Evolutionary conservation across 352 stramenopile genomes (phyloP), one percentile per base, ranked within the genome.

Genomic region (Blastocystis sp.): DNA sequence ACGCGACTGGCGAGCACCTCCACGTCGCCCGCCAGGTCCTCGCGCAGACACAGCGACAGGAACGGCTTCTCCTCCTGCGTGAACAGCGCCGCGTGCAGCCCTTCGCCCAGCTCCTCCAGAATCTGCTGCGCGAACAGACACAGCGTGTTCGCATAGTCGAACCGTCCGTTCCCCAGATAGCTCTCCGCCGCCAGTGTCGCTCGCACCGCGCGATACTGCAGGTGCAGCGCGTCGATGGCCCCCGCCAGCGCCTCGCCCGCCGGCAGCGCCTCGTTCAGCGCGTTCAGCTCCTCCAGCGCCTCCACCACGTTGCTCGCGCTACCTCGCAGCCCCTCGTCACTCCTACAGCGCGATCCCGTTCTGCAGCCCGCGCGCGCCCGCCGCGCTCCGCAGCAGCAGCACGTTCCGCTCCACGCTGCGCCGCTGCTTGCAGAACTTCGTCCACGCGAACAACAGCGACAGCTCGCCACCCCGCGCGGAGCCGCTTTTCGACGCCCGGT

Each of bases 51-150:
- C 61, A 73, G 18, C n/a, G 29, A 14, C 34, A 73, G n/a, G n/a
- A 53, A 46, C 27, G 29, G n/a, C 29, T 73, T 18, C 9, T 46
- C 61, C 4, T 73, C 38, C 6, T 46, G 3, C 4, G 42, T 32
- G 29, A 73, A 73, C n/a, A 73, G 29, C 18, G 32, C n/a, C 24
- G 38, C 32, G 18, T 32, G 3, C 4, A 40, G 4, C 1, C 0
- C 44, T 7, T n/a, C 34, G 4, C 29, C 38, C 61, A 73, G 29
- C 18, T 73, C 61, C 18, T 51, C 61, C 44, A 73, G 32, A 24
- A 73, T 73, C 18, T 73, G 61, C 9, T 73, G 1, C 24, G 27
- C 61, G 29, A 73, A 73, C 21, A 73, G 27, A 36, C 61, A 73
- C 4, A 73, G 38, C 27, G 61, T 73, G 32, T 24, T 51, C 24